Conservation (phyloP, 1,284 basidiomycete species). For the Marasmius sp. region DNA sequence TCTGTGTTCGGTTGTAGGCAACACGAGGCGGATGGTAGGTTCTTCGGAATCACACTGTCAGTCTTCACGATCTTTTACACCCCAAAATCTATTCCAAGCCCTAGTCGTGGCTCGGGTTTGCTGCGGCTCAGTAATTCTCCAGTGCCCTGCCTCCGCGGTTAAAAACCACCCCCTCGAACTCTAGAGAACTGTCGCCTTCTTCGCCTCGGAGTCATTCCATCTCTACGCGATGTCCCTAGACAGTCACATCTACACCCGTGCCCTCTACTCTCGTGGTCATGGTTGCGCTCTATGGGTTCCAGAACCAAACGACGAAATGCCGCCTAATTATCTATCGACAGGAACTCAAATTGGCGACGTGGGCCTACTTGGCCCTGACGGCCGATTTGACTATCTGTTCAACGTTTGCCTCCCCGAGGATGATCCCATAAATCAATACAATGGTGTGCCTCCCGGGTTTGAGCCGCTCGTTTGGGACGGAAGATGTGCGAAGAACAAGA, state of each 20-base stretch:
- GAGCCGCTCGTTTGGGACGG: not conserved
- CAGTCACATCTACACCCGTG: not conserved
- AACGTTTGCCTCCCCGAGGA: constrained; percentile 19
- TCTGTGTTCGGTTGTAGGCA: too few species aligned
- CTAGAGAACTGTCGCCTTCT: too few species aligned
- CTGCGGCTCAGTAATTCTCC: too few species aligned
- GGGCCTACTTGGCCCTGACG: constrained; percentile 16
- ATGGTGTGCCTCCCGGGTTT: constrained; percentile 3
- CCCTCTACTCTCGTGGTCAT: constrained; percentile 2
- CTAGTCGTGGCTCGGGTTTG: too few species aligned
- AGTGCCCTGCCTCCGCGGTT: too few species aligned
- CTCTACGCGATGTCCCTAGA: not conserved
- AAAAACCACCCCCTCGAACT: too few species aligned
- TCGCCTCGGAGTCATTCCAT: too few species aligned
- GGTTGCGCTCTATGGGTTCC: constrained; percentile 18
- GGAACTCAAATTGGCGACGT: constrained; percentile 22
- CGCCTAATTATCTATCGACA: constrained; percentile 7
- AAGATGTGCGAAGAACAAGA: not conserved
- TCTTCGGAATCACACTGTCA: too few species aligned
- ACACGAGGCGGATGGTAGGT: too few species aligned
- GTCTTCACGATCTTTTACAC: too few species aligned
- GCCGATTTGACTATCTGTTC: constrained; percentile 22
- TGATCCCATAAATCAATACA: constrained; percentile 13
- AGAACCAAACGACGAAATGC: constrained; percentile 9
- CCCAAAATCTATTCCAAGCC: too few species aligned